Base-by-base conservation (phyloP, 164 flowering plant genomes). In the Akebia trifoliata region DNA sequence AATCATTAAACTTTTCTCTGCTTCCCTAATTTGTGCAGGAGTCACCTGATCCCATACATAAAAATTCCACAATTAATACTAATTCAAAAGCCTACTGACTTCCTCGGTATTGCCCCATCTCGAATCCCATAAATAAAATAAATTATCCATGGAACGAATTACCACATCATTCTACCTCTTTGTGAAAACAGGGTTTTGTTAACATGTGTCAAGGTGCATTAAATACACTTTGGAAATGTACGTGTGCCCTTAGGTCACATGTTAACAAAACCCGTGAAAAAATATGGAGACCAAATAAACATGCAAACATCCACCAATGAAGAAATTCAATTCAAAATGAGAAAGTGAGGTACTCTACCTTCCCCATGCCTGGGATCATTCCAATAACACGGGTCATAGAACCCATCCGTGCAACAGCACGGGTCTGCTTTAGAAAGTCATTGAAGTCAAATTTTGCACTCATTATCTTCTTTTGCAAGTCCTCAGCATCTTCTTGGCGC, bases 331-430 rank as follows among this genome's bases (percentile, higher is more conserved):
- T 34, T 25, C 8, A 24, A 50, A 48, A 31, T 34, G 22, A 54
- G 21, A 25, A 18, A 37, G 6, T 40, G 22, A 54, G 7, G 8
- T 25, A 59, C 20, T 26, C 53, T 79, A 91, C 98, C 95, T 87
- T 92, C 29, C 78, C 85, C 98, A 93, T 93, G 60, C 98, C 98
- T 12, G 98, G 98, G 57, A 93, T 89, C 98, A 93, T 93, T 60
- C 98, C 98, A 72, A 89, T 57, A 53, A 93, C 90, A 64, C 92
- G 91, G 49, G 79, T 76, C 91, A 93, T 76, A 46, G 98, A 85
- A 69, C 97, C 98, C 98, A 93, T 93, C 22, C 55, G 81, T 62
- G 98, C 98, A 71, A 93, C 94, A 56, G 93, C 77, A 51, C 92
- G 90, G 20, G 98, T 93, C 71, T 93, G 98, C 81, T 89, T 93